phyloP scores from a whole-genome alignment of 78 protist species.

The Dictyostelium brefeldianum region DNA sequence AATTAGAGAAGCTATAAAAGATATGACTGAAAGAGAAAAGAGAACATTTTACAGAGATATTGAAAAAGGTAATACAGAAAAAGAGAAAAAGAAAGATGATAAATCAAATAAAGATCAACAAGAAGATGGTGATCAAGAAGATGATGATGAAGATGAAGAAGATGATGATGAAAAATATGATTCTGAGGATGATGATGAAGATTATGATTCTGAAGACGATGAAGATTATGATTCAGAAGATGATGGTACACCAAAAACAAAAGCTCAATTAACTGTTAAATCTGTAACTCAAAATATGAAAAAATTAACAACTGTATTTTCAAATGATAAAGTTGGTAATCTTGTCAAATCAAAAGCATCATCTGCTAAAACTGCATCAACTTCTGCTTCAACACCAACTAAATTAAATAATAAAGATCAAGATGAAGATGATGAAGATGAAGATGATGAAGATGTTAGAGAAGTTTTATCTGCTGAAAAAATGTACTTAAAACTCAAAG shows the following conservation, averaged over 20 bases:
- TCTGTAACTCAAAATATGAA: slow-evolving; percentile 1
- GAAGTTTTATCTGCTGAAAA: slow-evolving; percentile 4
- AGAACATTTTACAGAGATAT: slow-evolving; percentile 79
- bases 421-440: slow-evolving; percentile 25
- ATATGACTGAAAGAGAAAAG: slow-evolving; percentile 85
- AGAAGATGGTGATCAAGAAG: slow-evolving; percentile 14
- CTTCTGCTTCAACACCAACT: not conserved
- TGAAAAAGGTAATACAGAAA: slow-evolving; percentile 47
- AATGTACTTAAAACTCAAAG: slow-evolving; percentile 26
- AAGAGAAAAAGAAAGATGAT: slow-evolving; percentile 1
- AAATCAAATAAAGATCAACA: slow-evolving; percentile 23
- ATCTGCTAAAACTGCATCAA: slow-evolving; percentile 1
- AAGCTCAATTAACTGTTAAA: slow-evolving; percentile 5
- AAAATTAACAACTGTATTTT: not conserved
- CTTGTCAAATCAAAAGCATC: slow-evolving; percentile 1
- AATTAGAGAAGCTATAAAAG: slow-evolving; percentile 53
- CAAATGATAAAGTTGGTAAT: slow-evolving; percentile 1
- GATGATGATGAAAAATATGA: slow-evolving; percentile 38
- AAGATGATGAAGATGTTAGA: slow-evolving; percentile 45
- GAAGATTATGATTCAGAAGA: slow-evolving; percentile 12
- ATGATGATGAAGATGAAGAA: slow-evolving; percentile 9
- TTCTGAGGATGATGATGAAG: slow-evolving; percentile 30
- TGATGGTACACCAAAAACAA: not conserved
- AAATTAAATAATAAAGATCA: not conserved
- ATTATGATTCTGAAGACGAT: slow-evolving; percentile 4